Conservation (phyloP, 2,329 filamentous ascomycete genomes). For the Monilinia fructicola region DNA sequence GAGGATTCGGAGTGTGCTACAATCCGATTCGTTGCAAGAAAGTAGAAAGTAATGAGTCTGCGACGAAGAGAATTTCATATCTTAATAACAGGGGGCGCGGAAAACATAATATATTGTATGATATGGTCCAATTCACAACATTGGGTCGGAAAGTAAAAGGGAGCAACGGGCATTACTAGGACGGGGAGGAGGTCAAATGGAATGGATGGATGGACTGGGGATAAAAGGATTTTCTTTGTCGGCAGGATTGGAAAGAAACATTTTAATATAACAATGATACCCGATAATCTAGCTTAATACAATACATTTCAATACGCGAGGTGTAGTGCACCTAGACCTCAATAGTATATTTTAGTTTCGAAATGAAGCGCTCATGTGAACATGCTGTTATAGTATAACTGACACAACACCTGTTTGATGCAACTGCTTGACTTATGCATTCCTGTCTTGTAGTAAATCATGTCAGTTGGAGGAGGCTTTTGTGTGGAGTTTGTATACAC, state of each 20-base stretch:
- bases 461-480: not conserved
- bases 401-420: not conserved
- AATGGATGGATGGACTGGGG: not conserved
- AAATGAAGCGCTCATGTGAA: not conserved
- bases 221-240: slow-evolving; percentile 6
- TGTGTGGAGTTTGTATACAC: not conserved
- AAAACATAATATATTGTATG: slow-evolving; percentile 1
- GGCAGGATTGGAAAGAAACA: slow-evolving; percentile 9
- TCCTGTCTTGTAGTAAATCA: not conserved
- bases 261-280: slow-evolving; percentile 22
- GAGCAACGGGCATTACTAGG: not conserved
- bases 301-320: not conserved
- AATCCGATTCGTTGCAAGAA: not conserved
- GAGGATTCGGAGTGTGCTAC: not conserved
- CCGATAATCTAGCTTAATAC: slow-evolving; percentile 20
- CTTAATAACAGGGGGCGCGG: not conserved
- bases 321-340: not conserved
- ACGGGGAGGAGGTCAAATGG: not conserved
- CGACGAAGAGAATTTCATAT: not conserved
- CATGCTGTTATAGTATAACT: not conserved
- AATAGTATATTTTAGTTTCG: not conserved
- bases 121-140: not conserved
- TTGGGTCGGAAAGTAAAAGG: slow-evolving; percentile 15
- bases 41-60: not conserved
- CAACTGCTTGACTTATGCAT: not conserved